Evolutionary conservation across 75 land plant genomes (phyloP).

Genomic region (Cupressus sempervirens): DNA sequence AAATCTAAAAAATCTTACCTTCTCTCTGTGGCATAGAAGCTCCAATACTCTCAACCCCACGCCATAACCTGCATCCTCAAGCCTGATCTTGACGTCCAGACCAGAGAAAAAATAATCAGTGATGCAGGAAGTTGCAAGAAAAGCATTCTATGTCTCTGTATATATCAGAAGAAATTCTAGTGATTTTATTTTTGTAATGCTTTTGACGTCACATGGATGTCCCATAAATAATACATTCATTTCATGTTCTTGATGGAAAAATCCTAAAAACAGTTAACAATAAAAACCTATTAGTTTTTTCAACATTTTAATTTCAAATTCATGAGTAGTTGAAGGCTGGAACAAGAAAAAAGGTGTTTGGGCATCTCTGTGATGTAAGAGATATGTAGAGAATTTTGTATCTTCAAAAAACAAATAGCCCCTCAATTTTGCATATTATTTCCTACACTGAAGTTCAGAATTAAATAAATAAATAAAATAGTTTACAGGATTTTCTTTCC

Average conservation of each 20-base stretch:
- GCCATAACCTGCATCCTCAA: slow-evolving; percentile 97
- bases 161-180: neutral
- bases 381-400: neutral
- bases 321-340: neutral
- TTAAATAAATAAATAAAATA: neutral
- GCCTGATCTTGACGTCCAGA: slow-evolving; percentile 33
- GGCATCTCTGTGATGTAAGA: neutral
- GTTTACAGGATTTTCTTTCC: neutral
- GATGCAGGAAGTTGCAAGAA: slow-evolving; percentile 2
- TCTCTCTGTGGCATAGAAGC: slow-evolving; percentile 94
- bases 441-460: neutral
- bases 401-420: neutral
- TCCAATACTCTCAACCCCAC: slow-evolving; percentile 86
- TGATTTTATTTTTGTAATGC: neutral
- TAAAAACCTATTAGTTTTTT: neutral
- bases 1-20: slow-evolving; percentile 36
- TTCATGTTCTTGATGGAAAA: neutral
- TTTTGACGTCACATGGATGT: neutral
- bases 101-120: neutral
- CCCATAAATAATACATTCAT: neutral
- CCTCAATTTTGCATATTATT: neutral
- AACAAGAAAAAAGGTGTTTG: neutral
- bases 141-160: neutral
- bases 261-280: neutral
- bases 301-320: neutral